Evolutionary conservation across 805 yeast species (phyloP), one percentile per base, ranked within the genome.

Genomic region (Monosporozyma siamensis): DNA sequence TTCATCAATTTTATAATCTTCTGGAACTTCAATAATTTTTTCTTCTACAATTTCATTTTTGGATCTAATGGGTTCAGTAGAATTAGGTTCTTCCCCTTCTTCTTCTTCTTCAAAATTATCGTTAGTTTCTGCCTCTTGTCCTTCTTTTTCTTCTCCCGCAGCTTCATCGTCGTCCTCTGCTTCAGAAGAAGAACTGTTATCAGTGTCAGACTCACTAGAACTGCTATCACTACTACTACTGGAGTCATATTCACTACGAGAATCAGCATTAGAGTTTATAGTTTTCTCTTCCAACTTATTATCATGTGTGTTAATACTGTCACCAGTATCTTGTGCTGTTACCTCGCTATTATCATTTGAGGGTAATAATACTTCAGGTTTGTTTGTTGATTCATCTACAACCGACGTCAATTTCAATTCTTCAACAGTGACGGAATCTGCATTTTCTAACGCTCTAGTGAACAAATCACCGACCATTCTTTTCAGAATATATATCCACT

Each of bases 21-120:
- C 75, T 0, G 95, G 95, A 2, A 90, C 60, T 18, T 65, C 64
- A 0, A 82, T 81, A 0, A 87, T 82, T 0, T 65, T 67, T 52
- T 81, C 95, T 41, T 85, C 87, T 0, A 64, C 50, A 2, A 80
- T 61, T 55, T 90, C 97, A 56, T 90, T 82, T 45, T 78, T 80
- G 1, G 97, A 87, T 24, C 68, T 60, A 18, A 90, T 83, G 1
- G 95, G 95, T 0, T 78, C 87, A 1, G 61, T 64, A 4, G 64
- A 59, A 9, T 66, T 72, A 0, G 67, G 74, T 15, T 56, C 68
- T 18, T 69, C 77, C 7, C 70, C 76, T 11, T 70, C 75, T 2
- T 52, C 66, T 7, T 51, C 56, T 6, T 58, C 65, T 12, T 46
- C 55, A 12, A 32, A 41, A n/a, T 34, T 46, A 9, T 38, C 51